Evolutionary conservation across 2,329 filamentous ascomycete genomes (phyloP).

Genomic region (Parastagonospora avenae): DNA sequence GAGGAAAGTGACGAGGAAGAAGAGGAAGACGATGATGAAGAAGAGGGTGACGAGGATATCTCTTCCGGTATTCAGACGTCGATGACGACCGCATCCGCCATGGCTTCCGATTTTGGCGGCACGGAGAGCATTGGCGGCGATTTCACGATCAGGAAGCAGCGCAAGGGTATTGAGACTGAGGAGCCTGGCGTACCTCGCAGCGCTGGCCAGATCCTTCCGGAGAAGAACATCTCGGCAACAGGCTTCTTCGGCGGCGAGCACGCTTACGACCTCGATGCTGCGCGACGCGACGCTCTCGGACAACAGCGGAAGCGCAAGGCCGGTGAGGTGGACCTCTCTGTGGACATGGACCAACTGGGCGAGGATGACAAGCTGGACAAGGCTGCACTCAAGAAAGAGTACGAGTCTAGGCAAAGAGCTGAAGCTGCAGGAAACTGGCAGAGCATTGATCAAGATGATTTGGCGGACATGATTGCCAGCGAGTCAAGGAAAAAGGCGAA

Average conservation of each 20-base stretch:
- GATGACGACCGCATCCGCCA: conserved; percentile 73
- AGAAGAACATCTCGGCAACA: conserved; percentile 81
- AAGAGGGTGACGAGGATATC: conserved; percentile 63
- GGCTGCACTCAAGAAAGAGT: conserved; percentile 79
- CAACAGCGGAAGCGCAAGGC: conserved; percentile 89
- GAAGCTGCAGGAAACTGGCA: conserved; percentile 67
- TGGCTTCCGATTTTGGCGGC: conserved; percentile 78
- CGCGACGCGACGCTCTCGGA: conserved; percentile 67
- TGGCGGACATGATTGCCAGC: conserved; percentile 94
- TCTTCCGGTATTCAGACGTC: conserved; percentile 71
- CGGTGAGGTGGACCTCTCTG: conserved; percentile 89
- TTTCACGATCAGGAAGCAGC: conserved; percentile 87
- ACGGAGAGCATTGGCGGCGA: conserved; percentile 81
- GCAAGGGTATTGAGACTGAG: conserved; percentile 82
- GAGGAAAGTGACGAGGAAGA: conserved; percentile 64
- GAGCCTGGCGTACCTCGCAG: conserved; percentile 72
- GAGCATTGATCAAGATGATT: conserved; percentile 83
- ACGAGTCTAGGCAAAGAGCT: conserved; percentile 72
- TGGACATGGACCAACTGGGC: conserved; percentile 82
- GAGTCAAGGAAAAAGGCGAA: conserved; percentile 90
- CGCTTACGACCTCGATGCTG: conserved; percentile 81
- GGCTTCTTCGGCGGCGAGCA: conserved; percentile 97
- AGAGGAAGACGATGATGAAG: conserved; percentile 72
- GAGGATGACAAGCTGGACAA: conserved; percentile 79
- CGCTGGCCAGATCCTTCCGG: conserved; percentile 88